These are phyloP conservation scores for Coemansia guatemalensis DNA, from an alignment of 192 early-diverging fungal genomes.

Conservation along the genomic window DNA sequence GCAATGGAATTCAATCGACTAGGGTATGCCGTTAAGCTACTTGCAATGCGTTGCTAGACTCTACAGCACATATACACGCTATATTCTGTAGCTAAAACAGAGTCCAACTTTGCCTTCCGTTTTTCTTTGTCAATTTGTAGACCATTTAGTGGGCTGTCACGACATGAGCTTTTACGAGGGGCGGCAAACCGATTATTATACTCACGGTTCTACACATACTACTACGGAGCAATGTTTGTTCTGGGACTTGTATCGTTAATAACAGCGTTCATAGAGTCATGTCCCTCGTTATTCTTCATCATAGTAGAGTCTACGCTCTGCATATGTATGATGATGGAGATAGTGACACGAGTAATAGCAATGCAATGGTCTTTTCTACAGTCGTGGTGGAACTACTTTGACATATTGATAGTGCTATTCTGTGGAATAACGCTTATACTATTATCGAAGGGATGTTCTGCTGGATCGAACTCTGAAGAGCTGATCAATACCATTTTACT, in stretches of 20 bases:
- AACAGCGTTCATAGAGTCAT: constrained; percentile 42
- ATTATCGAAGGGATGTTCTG: constrained; percentile 66
- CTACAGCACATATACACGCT: background rate
- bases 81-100: background rate
- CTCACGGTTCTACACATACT: constrained; percentile 59
- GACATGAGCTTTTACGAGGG: constrained; percentile 55
- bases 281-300: constrained; percentile 68
- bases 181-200: constrained; percentile 62
- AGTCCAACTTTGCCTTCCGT: background rate
- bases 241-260: constrained; percentile 55
- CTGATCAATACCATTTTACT: constrained; percentile 70
- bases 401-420: constrained; percentile 66
- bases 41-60: constrained; percentile 2
- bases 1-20: constrained; percentile 39
- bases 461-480: constrained; percentile 62
- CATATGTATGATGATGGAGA: constrained; percentile 74
- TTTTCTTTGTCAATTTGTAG: background rate
- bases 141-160: constrained; percentile 41
- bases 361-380: constrained; percentile 54
- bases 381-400: constrained; percentile 73
- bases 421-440: constrained; percentile 70
- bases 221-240: constrained; percentile 55
- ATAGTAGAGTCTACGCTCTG: constrained; percentile 70
- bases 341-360: constrained; percentile 63
- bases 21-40: constrained; percentile 18